Evolutionary conservation across 2,329 filamentous ascomycete genomes (phyloP).

Genomic region (Pseudopyrenochaeta lycopersici): DNA sequence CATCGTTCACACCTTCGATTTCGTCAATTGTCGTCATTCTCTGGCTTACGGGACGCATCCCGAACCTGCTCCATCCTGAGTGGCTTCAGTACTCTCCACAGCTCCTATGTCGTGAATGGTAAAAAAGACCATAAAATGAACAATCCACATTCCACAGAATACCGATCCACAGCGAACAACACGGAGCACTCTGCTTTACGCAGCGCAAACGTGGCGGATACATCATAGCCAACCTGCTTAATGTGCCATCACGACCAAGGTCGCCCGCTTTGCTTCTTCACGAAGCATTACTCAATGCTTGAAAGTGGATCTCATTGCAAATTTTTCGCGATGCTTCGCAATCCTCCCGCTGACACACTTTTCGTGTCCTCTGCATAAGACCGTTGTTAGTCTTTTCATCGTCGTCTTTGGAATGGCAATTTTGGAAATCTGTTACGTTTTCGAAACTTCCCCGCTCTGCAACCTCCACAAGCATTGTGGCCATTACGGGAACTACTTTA

Average conservation of each 20-base stretch:
- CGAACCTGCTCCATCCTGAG: not conserved
- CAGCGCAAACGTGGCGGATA: not conserved
- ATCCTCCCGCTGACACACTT: conserved; percentile 25
- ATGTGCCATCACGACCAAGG: not conserved
- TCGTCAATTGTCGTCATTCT: conserved; percentile 11
- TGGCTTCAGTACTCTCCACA: not conserved
- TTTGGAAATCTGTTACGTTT: conserved; percentile 50
- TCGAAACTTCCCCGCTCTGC: conserved; percentile 47
- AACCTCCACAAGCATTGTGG: conserved; percentile 27
- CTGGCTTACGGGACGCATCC: conserved; percentile 1
- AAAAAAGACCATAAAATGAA: too few species aligned
- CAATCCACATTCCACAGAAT: too few species aligned
- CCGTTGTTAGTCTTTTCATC: conserved; percentile 24
- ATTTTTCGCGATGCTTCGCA: conserved; percentile 29
- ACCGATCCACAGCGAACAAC: not conserved
- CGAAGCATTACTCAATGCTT: conserved; percentile 3
- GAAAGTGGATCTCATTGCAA: conserved; percentile 24
- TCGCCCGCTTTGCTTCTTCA: not conserved
- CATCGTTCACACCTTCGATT: conserved; percentile 13
- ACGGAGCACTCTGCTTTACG: not conserved
- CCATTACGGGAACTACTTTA: conserved; percentile 43
- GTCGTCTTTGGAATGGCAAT: conserved; percentile 26
- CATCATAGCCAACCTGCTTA: not conserved
- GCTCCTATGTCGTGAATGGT: not conserved
- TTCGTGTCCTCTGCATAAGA: conserved; percentile 28